Evolutionary conservation across 108 stramenopile species (phyloP).

Genomic region (Conticribra weissflogii): DNA sequence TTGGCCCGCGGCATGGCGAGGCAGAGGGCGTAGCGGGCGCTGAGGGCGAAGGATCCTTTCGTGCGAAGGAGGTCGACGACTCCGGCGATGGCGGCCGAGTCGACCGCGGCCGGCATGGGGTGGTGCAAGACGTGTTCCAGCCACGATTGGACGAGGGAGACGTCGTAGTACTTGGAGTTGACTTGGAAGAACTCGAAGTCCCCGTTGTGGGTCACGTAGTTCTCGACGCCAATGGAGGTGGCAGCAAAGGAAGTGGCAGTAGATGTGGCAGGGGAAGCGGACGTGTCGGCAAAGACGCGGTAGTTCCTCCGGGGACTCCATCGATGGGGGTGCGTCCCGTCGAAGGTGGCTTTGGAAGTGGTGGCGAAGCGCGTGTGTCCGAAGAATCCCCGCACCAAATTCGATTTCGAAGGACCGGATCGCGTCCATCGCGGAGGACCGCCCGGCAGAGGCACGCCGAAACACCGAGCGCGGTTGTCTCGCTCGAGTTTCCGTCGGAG

Average conservation of each 20-base stretch:
- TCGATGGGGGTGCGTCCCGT: slow-evolving; percentile 2
- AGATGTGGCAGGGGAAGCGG: not conserved
- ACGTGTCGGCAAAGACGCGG: not conserved
- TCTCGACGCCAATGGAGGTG: slow-evolving; percentile 45
- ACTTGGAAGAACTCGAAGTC: slow-evolving; percentile 85
- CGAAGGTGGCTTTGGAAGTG: not conserved
- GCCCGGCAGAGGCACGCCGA: too few relatives aligned
- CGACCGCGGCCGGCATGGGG: slow-evolving; percentile 65
- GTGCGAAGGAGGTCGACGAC: slow-evolving; percentile 69
- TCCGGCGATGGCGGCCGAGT: slow-evolving; percentile 78
- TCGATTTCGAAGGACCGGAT: too few relatives aligned
- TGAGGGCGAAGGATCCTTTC: slow-evolving; percentile 76
- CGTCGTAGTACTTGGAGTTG: slow-evolving; percentile 65
- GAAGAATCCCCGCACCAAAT: not conserved
- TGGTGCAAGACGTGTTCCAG: slow-evolving; percentile 50
- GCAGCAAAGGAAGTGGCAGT: not conserved
- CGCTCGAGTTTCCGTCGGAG: slow-evolving; percentile 49
- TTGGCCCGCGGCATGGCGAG: slow-evolving; percentile 37
- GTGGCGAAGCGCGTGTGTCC: slow-evolving; percentile 2
- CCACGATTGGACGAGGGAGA: slow-evolving; percentile 75
- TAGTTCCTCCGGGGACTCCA: not conserved
- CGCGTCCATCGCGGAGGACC: not conserved
- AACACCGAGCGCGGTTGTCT: slow-evolving; percentile 48
- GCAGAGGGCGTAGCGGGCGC: slow-evolving; percentile 68
- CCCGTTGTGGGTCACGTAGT: slow-evolving; percentile 87